Evolutionary conservation across 2,329 filamentous ascomycete species (phyloP).

Genomic region (Monascus ruber): DNA sequence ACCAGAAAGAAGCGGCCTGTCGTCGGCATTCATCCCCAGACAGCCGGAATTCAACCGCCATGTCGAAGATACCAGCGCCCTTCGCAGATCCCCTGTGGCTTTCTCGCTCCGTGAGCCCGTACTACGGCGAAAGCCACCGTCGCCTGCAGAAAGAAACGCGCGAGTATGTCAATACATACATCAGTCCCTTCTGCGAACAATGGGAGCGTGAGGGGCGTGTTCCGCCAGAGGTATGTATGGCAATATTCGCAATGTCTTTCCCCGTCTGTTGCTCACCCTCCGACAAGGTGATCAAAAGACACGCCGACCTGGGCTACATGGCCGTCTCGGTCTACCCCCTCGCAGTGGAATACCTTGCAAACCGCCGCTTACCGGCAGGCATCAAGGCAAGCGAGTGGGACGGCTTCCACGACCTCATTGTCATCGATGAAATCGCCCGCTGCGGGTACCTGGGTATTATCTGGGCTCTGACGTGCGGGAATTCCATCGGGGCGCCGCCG

Average conservation of each 20-base stretch:
- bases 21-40: no score
- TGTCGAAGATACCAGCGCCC: constrained; percentile 1
- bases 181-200: constrained; percentile 13
- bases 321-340: constrained; percentile 11
- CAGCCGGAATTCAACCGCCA: no score
- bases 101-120: constrained; percentile 9
- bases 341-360: constrained; percentile 6
- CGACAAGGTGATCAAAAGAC: constrained; percentile 6
- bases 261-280: neutral
- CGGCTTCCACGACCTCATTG: constrained; percentile 26
- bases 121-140: constrained; percentile 14
- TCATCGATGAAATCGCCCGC: constrained; percentile 27
- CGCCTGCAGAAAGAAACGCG: constrained; percentile 12
- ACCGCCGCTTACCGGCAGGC: constrained; percentile 15
- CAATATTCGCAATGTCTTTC: neutral
- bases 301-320: constrained; percentile 11
- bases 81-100: constrained; percentile 17
- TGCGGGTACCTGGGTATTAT: constrained; percentile 21
- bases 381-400: constrained; percentile 24
- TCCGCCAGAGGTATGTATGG: constrained; percentile 13
- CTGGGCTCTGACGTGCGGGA: constrained; percentile 21
- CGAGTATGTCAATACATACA: constrained; percentile 14
- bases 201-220: constrained; percentile 15
- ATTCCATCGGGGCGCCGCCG: constrained; percentile 22
- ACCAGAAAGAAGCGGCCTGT: no score